Evolutionary conservation across 2,329 filamentous ascomycete species (phyloP), one percentile per base, ranked within the genome.

Genomic region (Neonectria faginata): DNA sequence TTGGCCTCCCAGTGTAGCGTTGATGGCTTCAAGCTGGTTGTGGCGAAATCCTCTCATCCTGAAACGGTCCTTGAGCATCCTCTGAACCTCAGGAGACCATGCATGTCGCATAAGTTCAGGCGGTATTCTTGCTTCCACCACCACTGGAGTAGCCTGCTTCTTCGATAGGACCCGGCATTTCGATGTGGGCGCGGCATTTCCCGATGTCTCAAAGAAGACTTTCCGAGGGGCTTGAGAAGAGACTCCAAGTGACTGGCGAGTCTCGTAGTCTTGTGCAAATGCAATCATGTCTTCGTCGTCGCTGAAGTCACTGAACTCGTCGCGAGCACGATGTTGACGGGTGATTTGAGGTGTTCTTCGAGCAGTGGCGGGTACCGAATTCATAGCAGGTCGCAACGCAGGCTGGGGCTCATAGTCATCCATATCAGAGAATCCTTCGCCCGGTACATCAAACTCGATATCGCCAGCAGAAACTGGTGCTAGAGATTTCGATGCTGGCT

Each of bases 11-110:
- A 99, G 82, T 0, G 96, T 98, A 1, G 94, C 91, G 78, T 99
- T 98, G 78, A 99, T 97, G 14, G 96, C 94, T 78, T 98, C 93
- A 2, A 98, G 85, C 76, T 99, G 96, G 75, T 97, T 96, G 58
- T 91, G 89, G 31, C 97, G 89, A 75, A 99, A 99, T 0, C 93
- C 93, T 58, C 88, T 88, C 77, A 99, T 90, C 67, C 91, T 88
- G 75, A 99, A 99, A 3, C 89, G 86, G 71, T 95, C 90, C 73
- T 91, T 93, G 68, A 99, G 81, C n/a, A 89, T 92, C 58, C 83
- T 85, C 69, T 90, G 91, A 25, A 99, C 92, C 72, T 98, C 94
- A 47, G 87, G 84, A 16, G 94, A 97, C 96, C 97, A 99, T 5
- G 89, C 84, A 73, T 90, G 85, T 53, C 86, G 84, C 85, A 92